Evolutionary conservation across 768 basidiomycete genomes (phyloP), one percentile per base, ranked within the genome.

Genomic region (Pisolithus sp.): DNA sequence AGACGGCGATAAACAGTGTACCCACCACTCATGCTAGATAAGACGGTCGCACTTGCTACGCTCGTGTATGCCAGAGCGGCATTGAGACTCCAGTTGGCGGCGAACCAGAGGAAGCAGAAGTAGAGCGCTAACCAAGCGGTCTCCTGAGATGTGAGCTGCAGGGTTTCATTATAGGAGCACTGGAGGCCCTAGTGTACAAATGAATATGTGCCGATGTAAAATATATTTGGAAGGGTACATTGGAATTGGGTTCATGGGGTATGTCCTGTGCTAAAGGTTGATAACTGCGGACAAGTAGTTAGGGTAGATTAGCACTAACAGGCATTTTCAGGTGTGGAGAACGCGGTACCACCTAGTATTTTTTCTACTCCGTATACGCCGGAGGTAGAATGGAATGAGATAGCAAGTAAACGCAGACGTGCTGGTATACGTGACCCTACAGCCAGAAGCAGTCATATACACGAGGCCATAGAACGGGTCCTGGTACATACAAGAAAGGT

Each of bases 71-170:
- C 83, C 42, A 98, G 75, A 18, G 88, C 76, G 1, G 84, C 85
- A 63, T 94, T 96, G 28, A 95, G 72, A 10, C 83, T 68, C 91
- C 93, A 98, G 62, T 98, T 98, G 12, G 95, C 95, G 36, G 83
- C 73, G 61, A 99, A 96, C 92, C 94, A 99, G 34, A 95, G 72
- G 52, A 89, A 76, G 66, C 87, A 92, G 68, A 97, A 98, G 47
- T 76, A 68, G 5, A 81, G 71, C 4, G 95, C 91, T 12, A 99
- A 75, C 37, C 77, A 68, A 7, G 85, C 83, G 0, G 96, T 98
- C 70, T 96, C 84, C 42, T 63, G 64, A 3, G 68, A 68, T 2
- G 84, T 84, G 31, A 93, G 67, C 30, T 77, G 81, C 2, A 67
- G 61, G 57, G 60, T 50, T 15, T 31, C 67, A 44, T 51, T 59